Percentiles rank a stretch among this genome's conserved stretches.
These are phyloP conservation scores for Dentipellis sp. DNA, from an alignment of 768 basidiomycete genomes.

Conservation along the genomic window DNA sequence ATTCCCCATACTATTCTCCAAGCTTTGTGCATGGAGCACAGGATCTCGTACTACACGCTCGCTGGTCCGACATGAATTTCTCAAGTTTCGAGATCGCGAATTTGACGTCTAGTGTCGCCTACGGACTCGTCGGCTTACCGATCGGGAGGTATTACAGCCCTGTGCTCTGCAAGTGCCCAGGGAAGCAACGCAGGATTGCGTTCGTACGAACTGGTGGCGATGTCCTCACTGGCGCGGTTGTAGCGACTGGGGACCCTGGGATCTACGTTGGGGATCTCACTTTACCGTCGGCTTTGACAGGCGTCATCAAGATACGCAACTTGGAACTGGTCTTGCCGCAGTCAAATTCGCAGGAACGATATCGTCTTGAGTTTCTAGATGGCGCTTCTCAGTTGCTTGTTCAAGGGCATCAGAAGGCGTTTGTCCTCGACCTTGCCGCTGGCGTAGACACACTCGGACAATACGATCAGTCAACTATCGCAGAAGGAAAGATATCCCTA, in stretches of 20 bases:
- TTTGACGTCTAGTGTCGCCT: background rate
- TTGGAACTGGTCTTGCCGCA: background rate
- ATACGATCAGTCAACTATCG: background rate
- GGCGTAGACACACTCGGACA: background rate
- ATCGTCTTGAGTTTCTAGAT: background rate
- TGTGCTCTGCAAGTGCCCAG: background rate
- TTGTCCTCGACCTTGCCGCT: background rate
- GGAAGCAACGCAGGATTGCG: slow-evolving; percentile 13
- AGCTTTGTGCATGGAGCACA: background rate
- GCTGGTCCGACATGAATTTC: background rate
- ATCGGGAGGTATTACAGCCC: background rate
- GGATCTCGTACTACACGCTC: background rate
- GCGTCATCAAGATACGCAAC: background rate
- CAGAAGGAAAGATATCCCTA: background rate
- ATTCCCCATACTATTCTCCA: background rate
- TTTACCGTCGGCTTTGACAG: background rate
- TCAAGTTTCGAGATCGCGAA: background rate
- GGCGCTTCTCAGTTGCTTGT: background rate
- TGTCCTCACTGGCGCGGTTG: background rate
- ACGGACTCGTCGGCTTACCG: background rate
- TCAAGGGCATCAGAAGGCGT: background rate
- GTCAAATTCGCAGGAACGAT: background rate
- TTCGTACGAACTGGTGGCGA: slow-evolving; percentile 12
- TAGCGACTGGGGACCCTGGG: background rate
- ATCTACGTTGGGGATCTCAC: background rate